phyloP scores from a whole-genome alignment of 805 yeast species.

The Ascoidea asiatica region DNA sequence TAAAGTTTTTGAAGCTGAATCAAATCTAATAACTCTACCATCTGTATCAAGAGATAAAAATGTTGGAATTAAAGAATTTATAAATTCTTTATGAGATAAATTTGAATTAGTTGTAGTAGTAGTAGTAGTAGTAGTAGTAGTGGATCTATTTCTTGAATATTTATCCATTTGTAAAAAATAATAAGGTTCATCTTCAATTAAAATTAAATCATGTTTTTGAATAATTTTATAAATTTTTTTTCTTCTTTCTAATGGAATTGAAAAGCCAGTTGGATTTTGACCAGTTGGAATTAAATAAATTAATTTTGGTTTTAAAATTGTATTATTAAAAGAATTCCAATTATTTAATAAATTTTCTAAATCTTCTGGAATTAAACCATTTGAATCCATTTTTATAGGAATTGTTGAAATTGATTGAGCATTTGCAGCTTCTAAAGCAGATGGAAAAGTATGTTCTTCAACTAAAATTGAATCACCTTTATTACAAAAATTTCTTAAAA shows the following conservation, averaged over 20 bases:
- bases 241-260: constrained; percentile 68
- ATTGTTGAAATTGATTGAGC: constrained; percentile 57
- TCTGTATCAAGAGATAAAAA: constrained; percentile 66
- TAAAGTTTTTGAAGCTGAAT: constrained; percentile 79
- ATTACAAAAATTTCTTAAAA: constrained; percentile 61
- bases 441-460: constrained; percentile 73
- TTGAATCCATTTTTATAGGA: constrained; percentile 67
- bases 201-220: constrained; percentile 71
- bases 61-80: constrained; percentile 58
- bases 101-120: constrained; percentile 16
- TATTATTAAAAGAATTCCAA: constrained; percentile 51
- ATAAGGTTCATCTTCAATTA: constrained; percentile 95
- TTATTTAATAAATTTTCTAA: constrained; percentile 45
- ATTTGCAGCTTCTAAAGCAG: constrained; percentile 70
- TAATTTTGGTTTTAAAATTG: constrained; percentile 57
- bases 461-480: constrained; percentile 75
- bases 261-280: constrained; percentile 95
- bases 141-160: constrained; percentile 38
- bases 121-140: too few species aligned
- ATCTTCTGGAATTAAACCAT: constrained; percentile 66
- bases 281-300: constrained; percentile 92
- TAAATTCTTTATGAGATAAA: constrained; percentile 46
- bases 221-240: constrained; percentile 62
- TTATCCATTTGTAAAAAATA: constrained; percentile 88
- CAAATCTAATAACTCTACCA: constrained; percentile 83